phyloP scores from a whole-genome alignment of 176 grass and related monocot genomes.

The Elymus sibiricus region DNA sequence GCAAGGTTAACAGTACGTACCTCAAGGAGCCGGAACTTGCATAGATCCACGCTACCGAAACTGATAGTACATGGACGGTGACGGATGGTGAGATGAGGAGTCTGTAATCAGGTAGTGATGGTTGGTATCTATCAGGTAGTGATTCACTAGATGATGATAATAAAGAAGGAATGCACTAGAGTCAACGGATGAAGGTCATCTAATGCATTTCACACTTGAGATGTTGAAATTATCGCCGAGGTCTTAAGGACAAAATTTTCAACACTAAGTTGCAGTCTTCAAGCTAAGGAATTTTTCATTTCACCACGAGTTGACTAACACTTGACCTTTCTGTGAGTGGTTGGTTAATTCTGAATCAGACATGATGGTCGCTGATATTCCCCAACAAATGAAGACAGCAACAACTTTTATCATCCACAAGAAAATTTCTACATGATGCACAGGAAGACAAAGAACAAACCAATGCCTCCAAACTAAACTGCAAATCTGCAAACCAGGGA shows the following conservation, averaged over 20 bases:
- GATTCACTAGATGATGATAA: background rate
- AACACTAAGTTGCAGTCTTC: background rate
- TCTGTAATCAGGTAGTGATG: constrained; percentile 37
- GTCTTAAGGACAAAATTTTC: background rate
- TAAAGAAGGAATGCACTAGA: constrained; percentile 10
- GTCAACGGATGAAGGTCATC: background rate
- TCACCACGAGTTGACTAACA: background rate
- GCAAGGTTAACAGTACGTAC: constrained; percentile 43
- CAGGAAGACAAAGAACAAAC: too few species aligned
- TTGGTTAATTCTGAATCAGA: background rate
- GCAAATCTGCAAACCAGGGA: too few species aligned
- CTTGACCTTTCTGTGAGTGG: background rate
- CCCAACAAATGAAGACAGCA: too few species aligned
- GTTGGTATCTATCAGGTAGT: constrained; percentile 9
- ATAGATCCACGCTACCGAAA: constrained; percentile 41
- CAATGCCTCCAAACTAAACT: too few species aligned
- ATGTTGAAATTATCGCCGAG: too few species aligned
- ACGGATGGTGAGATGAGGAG: constrained; percentile 37
- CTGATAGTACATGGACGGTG: constrained; percentile 32
- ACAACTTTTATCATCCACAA: too few species aligned
- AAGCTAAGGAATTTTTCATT: background rate
- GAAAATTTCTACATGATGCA: too few species aligned
- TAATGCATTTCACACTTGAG: background rate
- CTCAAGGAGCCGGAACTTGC: constrained; percentile 43
- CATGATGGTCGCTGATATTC: too few species aligned